phyloP scores from a whole-genome alignment of 2,329 filamentous ascomycete species.

The Penicillium sp. region DNA sequence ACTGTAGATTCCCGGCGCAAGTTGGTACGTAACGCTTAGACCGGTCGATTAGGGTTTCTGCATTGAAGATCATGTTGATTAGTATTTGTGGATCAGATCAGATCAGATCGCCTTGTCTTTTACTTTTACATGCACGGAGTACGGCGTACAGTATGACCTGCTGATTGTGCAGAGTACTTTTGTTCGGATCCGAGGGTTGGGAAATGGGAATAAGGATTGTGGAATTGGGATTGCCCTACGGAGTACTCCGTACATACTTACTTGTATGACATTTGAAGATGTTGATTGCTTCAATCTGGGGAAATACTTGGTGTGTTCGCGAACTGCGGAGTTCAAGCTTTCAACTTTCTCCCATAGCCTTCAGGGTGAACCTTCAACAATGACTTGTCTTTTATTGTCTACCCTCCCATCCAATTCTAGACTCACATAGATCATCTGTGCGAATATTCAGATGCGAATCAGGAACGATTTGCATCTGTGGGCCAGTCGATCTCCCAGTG shows the following conservation, averaged over 20 bases:
- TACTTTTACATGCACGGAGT: neutral
- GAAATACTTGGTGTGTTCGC: neutral
- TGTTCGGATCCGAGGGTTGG: neutral
- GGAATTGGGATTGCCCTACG: neutral
- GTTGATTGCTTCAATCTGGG: neutral
- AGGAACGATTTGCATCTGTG: neutral
- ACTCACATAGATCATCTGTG: neutral
- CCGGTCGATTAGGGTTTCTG: constrained; percentile 5
- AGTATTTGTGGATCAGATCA: neutral
- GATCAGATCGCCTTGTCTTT: neutral
- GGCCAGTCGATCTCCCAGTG: neutral
- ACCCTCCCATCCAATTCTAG: neutral
- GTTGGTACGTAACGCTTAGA: neutral
- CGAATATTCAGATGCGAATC: neutral
- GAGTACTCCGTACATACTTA: neutral
- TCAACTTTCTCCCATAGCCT: neutral
- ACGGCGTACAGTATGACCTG: neutral
- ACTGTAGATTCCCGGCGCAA: neutral
- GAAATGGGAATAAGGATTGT: neutral
- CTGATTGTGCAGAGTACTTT: constrained; percentile 10
- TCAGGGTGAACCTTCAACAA: too few relatives aligned
- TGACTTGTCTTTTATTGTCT: neutral
- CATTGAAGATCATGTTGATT: constrained; percentile 6
- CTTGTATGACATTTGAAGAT: neutral
- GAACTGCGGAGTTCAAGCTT: neutral